These are phyloP conservation scores for Penicillium salamii DNA, from an alignment of 495 filamentous ascomycete species.

Conservation along the genomic window DNA sequence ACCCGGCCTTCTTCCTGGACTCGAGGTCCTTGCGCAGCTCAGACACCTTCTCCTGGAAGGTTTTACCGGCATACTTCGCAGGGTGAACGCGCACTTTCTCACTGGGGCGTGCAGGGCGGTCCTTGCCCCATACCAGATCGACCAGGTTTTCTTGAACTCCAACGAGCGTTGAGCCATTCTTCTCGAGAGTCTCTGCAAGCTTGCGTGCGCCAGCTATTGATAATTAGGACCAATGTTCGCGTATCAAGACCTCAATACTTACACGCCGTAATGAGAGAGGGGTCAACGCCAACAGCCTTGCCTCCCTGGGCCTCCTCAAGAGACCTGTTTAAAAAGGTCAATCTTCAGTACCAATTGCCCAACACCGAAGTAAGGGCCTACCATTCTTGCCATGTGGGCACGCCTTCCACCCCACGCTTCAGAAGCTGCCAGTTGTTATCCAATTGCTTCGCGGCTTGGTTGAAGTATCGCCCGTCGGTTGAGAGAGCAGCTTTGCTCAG, in stretches of 20 bases:
- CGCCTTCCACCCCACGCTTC: slow-evolving; percentile 89
- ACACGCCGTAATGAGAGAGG: slow-evolving; percentile 79
- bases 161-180: slow-evolving; percentile 72
- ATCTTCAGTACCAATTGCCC: slow-evolving; percentile 8
- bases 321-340: slow-evolving; percentile 49
- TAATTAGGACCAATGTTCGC: slow-evolving; percentile 11
- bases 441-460: slow-evolving; percentile 90
- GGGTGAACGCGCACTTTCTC: slow-evolving; percentile 70
- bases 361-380: slow-evolving; percentile 27
- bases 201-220: slow-evolving; percentile 71
- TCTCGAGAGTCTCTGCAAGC: slow-evolving; percentile 81
- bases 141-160: slow-evolving; percentile 78
- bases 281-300: slow-evolving; percentile 89
- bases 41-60: slow-evolving; percentile 76
- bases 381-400: slow-evolving; percentile 99
- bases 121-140: slow-evolving; percentile 78
- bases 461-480: slow-evolving; percentile 98
- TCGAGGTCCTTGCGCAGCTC: slow-evolving; percentile 89
- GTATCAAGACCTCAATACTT: slow-evolving; percentile 18
- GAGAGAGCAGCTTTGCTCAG: slow-evolving; percentile 83
- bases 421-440: slow-evolving; percentile 89
- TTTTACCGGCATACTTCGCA: slow-evolving; percentile 76
- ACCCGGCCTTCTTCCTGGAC: slow-evolving; percentile 83
- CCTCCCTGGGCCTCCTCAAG: slow-evolving; percentile 79
- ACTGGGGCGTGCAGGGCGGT: slow-evolving; percentile 69